Evolutionary conservation across 441 rosid species (phyloP).

Genomic region (Euphorbia schlechtendalii): DNA sequence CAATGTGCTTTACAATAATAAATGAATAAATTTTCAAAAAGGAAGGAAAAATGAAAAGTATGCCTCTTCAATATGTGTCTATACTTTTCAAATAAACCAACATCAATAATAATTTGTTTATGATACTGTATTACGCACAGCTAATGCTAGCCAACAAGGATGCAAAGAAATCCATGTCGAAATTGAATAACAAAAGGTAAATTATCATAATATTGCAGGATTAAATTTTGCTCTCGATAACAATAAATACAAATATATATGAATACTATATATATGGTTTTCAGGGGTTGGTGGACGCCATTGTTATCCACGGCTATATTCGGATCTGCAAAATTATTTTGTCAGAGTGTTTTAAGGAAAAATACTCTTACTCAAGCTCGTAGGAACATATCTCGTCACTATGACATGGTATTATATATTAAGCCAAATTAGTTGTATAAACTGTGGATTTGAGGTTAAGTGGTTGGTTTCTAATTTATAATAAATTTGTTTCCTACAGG

Average conservation of each 20-base stretch:
- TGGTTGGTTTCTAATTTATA: too few relatives aligned
- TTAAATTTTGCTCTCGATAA: too few relatives aligned
- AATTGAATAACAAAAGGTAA: not conserved
- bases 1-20: too few relatives aligned
- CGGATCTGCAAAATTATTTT: not conserved
- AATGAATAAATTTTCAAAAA: too few relatives aligned
- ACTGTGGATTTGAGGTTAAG: not conserved
- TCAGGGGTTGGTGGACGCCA: not conserved
- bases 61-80: too few relatives aligned
- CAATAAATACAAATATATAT: too few relatives aligned
- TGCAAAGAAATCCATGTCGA: constrained; percentile 20
- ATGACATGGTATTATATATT: not conserved
- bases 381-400: not conserved
- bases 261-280: not conserved
- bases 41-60: too few relatives aligned
- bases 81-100: too few relatives aligned
- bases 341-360: not conserved
- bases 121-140: constrained; percentile 25
- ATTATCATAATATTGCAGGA: not conserved
- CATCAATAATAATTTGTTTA: too few relatives aligned
- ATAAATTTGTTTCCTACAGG: not conserved
- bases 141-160: constrained; percentile 69
- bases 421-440: too few relatives aligned
- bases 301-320: not conserved
- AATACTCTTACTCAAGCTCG: not conserved